Evolutionary conservation across 805 yeast species (phyloP), one percentile per base, ranked within the genome.

Genomic region (Pichia paraexigua): DNA sequence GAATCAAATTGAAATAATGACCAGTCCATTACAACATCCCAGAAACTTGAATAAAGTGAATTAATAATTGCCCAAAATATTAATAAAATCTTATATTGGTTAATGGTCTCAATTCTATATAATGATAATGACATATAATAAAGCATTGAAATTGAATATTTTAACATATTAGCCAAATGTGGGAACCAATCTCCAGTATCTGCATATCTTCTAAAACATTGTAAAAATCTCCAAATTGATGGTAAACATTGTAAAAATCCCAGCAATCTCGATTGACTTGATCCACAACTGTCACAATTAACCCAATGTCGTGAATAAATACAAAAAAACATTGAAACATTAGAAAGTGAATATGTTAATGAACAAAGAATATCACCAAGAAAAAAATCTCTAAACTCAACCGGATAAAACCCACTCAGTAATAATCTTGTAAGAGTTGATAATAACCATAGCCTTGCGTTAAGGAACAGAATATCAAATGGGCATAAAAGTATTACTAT

Each of bases 11-110:
- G 96, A 51, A 86, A 74, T 60, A 94, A 71, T 2, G 97, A 90
- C 92, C 96, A 94, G 71, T 94, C 99, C 96, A 94, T 89, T 42
- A 91, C 71, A 7, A 94, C 71, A 68, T 94, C 99, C 99, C 99
- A 94, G 4, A 82, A 56, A 0, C 85, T 67, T 35, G 91, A 76
- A 61, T 78, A 78, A 0, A 83, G 47, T 0, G 97, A 80, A 65
- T 94, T 91, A 41, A 88, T 58, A 0, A 78, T 63, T 0, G 95
- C 97, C 70, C 90, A 78, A 0, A 81, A 66, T 20, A 92, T 86
- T 61, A 90, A 86, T 1, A 79, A 71, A 0, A 79, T 80, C 51
- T 83, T 73, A 56, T 74, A 66, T 18, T 61, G 60, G 24, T 65
- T 57, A 12, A 71, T 65, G 0, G 70, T 62, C 41, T 82, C 74